These are phyloP conservation scores for Usnea hakonensis DNA, from an alignment of 495 filamentous ascomycete species.

Conservation along the genomic window DNA sequence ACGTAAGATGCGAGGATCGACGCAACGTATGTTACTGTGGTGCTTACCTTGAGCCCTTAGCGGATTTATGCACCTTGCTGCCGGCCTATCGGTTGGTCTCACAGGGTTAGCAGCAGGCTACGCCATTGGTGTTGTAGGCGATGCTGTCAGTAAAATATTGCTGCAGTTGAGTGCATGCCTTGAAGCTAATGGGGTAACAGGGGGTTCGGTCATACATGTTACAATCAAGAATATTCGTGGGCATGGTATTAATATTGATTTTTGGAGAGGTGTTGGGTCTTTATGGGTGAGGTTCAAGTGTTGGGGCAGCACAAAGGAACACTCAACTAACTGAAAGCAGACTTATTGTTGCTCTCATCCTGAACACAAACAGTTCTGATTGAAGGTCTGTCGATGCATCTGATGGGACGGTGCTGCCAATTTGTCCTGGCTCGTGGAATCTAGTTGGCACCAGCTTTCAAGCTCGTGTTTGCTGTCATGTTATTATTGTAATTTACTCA, in stretches of 20 bases:
- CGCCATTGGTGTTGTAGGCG: conserved; percentile 90
- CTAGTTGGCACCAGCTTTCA: neutral
- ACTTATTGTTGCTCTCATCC: conserved; percentile 27
- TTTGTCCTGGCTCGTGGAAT: neutral
- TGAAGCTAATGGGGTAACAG: conserved; percentile 35
- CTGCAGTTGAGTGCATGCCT: neutral
- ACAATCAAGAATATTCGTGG: conserved; percentile 91
- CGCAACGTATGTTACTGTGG: neutral
- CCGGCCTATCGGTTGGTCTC: conserved; percentile 85
- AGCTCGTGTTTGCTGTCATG: neutral
- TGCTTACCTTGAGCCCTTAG: conserved; percentile 37
- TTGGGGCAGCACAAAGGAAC: neutral
- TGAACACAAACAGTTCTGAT: conserved; percentile 23
- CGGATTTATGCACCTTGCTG: conserved; percentile 87
- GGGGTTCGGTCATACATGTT: conserved; percentile 92
- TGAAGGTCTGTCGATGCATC: conserved; percentile 8
- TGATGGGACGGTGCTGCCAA: neutral
- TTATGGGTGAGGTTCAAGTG: conserved; percentile 63
- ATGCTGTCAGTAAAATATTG: conserved; percentile 48
- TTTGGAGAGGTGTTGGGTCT: conserved; percentile 96
- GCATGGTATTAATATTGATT: conserved; percentile 97
- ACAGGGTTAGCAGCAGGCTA: conserved; percentile 95
- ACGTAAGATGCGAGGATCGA: conserved; percentile 26
- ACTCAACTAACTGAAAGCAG: conserved; percentile 14
- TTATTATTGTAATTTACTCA: no score